Evolutionary conservation across 345 rosid species (phyloP).

Genomic region (Gossypium australe): DNA sequence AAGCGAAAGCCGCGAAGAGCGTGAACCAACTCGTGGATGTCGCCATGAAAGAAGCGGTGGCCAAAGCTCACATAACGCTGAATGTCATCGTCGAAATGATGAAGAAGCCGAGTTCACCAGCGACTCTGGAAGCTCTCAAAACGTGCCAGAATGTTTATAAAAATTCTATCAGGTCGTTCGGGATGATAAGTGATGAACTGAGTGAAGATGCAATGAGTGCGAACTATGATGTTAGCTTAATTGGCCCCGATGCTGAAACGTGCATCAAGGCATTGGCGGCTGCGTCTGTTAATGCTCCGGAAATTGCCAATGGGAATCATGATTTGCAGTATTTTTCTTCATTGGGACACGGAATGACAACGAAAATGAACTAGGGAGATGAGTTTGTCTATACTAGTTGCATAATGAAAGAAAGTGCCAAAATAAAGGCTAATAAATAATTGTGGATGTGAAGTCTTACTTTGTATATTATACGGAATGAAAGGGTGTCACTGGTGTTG

Average conservation of each 20-base stretch:
- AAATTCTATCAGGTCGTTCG: neutral
- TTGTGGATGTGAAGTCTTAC: neutral
- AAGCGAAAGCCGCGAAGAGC: neutral
- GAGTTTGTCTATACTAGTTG: neutral
- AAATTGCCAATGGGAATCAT: neutral
- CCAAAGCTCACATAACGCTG: neutral
- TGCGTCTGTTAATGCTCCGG: neutral
- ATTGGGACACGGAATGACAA: neutral
- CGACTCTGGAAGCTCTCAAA: neutral
- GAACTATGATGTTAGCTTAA: neutral
- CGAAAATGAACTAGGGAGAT: neutral
- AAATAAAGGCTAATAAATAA: neutral
- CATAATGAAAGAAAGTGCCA: neutral
- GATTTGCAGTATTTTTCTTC: neutral
- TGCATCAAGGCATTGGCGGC: neutral
- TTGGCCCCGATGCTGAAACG: neutral
- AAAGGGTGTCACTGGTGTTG: slow-evolving; percentile 1
- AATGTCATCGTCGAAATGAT: neutral
- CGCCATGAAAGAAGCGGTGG: neutral
- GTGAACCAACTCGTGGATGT: neutral
- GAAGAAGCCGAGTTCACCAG: neutral
- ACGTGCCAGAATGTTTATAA: neutral
- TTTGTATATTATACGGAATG: neutral
- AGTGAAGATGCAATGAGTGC: neutral
- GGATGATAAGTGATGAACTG: neutral